phyloP scores from a whole-genome alignment of 139 green algal genomes.

The Tetraselmis chui region DNA sequence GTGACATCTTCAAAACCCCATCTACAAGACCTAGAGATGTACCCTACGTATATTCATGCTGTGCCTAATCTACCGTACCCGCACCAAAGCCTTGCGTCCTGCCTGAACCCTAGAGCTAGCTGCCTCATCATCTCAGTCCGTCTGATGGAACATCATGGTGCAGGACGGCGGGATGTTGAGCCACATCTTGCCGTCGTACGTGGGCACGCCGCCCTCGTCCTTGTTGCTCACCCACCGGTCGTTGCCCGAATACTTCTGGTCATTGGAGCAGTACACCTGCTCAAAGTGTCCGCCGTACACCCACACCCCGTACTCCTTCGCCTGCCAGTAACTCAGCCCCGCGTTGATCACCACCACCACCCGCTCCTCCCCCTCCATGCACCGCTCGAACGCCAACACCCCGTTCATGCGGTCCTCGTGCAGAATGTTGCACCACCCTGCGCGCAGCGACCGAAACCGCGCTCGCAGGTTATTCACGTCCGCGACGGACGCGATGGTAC shows the following conservation, averaged over 20 bases:
- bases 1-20: no score
- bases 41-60: no score
- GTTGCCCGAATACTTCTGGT: slow-evolving; percentile 19
- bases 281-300: slow-evolving; percentile 31
- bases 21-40: no score
- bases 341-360: slow-evolving; percentile 46
- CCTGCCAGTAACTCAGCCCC: slow-evolving; percentile 24
- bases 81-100: no score
- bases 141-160: slow-evolving; percentile 40
- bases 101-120: no score
- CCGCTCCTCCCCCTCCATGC: slow-evolving; percentile 26
- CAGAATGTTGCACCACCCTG: slow-evolving; percentile 31
- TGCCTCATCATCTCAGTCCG: slow-evolving; percentile 9
- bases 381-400: slow-evolving; percentile 35
- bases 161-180: slow-evolving; percentile 37
- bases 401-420: slow-evolving; percentile 48
- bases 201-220: slow-evolving; percentile 8
- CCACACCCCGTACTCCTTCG: slow-evolving; percentile 31
- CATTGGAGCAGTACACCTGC: slow-evolving; percentile 35
- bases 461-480: slow-evolving; percentile 29
- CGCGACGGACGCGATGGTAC: slow-evolving; percentile 27
- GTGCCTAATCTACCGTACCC: no score
- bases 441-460: slow-evolving; percentile 21
- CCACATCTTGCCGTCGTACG: slow-evolving; percentile 37
- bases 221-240: slow-evolving; percentile 14